Conservation (phyloP, 1,284 basidiomycete species). For the Heimioporus punctisporus region DNA sequence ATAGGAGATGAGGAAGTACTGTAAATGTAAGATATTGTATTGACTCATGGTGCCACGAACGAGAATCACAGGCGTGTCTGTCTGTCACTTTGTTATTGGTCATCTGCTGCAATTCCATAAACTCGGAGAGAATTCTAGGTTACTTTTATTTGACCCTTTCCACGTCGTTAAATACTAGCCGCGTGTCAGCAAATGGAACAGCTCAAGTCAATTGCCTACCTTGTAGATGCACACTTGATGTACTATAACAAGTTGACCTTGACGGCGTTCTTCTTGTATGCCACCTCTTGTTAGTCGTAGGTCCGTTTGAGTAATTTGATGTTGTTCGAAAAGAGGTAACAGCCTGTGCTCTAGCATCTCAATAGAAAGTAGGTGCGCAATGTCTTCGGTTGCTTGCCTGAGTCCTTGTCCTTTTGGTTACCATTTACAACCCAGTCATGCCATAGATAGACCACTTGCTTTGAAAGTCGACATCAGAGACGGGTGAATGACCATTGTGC, state of each 20-base stretch:
- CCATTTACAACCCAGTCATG: constrained; percentile 80
- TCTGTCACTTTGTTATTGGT: constrained; percentile 99
- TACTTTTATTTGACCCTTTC: constrained; percentile 87
- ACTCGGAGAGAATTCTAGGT: constrained; percentile 90
- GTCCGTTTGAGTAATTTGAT: constrained; percentile 98
- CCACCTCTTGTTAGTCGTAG: constrained; percentile 98
- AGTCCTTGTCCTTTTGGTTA: constrained; percentile 66
- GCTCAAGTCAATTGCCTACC: constrained; percentile 50
- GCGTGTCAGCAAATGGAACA: background rate
- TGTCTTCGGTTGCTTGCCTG: constrained; percentile 75
- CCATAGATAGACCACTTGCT: constrained; percentile 98
- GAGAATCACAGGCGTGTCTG: constrained; percentile 93
- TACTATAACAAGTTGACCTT: constrained; percentile 94
- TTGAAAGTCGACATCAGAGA: constrained; percentile 99
- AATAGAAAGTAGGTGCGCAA: constrained; percentile 87
- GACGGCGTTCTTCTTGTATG: constrained; percentile 97
- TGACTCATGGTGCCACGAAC: too few species aligned
- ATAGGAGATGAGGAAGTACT: too few species aligned
- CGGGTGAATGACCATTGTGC: constrained; percentile 92
- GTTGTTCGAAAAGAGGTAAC: constrained; percentile 98
- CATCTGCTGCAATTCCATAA: constrained; percentile 90
- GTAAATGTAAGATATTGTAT: too few species aligned
- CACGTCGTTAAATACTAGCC: constrained; percentile 67
- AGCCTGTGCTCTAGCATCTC: constrained; percentile 86
- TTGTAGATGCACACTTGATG: constrained; percentile 87